These are phyloP conservation scores for Primulina tabacum DNA, from an alignment of 257 asterid species.

Conservation along the genomic window DNA sequence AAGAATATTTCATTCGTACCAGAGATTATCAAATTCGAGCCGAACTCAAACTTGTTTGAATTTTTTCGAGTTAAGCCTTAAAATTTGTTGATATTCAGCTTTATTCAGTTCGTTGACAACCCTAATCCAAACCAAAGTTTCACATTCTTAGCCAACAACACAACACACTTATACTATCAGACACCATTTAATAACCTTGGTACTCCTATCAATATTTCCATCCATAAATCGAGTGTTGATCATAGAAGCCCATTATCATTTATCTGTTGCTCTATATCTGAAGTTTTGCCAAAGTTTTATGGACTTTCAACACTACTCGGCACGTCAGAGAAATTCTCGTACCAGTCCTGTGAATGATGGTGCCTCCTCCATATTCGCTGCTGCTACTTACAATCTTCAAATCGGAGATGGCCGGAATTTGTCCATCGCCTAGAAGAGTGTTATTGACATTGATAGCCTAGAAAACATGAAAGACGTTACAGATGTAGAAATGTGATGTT, in stretches of 20 bases:
- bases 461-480: conserved; percentile 9
- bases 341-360: conserved; percentile 51
- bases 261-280: conserved; percentile 26
- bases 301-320: conserved; percentile 68
- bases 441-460: conserved; percentile 60
- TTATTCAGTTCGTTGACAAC: too few relatives aligned
- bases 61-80: too few relatives aligned
- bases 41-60: too few relatives aligned
- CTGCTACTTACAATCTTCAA: conserved; percentile 23
- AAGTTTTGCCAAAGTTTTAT: conserved; percentile 54
- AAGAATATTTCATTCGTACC: too few relatives aligned
- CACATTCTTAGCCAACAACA: too few relatives aligned
- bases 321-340: conserved; percentile 88
- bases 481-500: background rate
- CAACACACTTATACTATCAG: too few relatives aligned
- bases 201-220: too few relatives aligned
- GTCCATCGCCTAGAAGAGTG: conserved; percentile 24
- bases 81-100: too few relatives aligned
- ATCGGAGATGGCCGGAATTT: conserved; percentile 22
- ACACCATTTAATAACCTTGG: too few relatives aligned
- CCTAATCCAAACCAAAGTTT: too few relatives aligned
- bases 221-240: too few relatives aligned
- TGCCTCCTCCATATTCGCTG: conserved; percentile 31
- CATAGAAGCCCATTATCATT: background rate
- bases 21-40: too few relatives aligned